Conservation (phyloP, 768 basidiomycete species). For the Naganishia vishniacii region DNA sequence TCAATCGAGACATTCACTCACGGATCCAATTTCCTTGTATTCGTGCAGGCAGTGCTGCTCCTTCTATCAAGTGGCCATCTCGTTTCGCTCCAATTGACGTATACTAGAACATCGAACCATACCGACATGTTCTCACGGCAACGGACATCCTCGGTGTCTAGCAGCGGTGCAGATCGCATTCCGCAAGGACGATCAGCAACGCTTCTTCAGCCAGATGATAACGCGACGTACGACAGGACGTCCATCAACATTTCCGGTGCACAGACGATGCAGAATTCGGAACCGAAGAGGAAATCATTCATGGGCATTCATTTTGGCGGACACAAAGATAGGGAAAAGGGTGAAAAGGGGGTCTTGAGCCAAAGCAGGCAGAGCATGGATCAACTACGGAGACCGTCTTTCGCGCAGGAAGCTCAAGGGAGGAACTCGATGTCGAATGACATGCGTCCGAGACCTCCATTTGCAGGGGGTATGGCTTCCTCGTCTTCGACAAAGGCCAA, state of each 20-base stretch:
- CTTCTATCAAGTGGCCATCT: no score
- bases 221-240: background rate
- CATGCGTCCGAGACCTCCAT: background rate
- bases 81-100: background rate
- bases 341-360: background rate
- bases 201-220: background rate
- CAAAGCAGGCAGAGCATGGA: constrained; percentile 8
- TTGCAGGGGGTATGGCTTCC: background rate
- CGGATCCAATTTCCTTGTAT: no score
- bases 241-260: background rate
- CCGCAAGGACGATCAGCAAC: background rate
- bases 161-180: background rate
- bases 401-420: background rate
- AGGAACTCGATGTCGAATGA: background rate
- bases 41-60: no score
- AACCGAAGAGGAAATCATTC: constrained; percentile 18
- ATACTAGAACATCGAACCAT: background rate
- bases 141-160: constrained; percentile 2
- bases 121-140: constrained; percentile 1
- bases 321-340: constrained; percentile 11
- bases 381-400: background rate
- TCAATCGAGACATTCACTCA: no score
- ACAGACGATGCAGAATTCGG: background rate
- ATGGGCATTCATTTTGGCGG: constrained; percentile 26
- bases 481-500: background rate